Percentiles rank a stretch among this genome's conserved stretches.
Evolutionary conservation across 805 yeast species (phyloP).

Genomic region (Wickerhamiella nectarea): DNA sequence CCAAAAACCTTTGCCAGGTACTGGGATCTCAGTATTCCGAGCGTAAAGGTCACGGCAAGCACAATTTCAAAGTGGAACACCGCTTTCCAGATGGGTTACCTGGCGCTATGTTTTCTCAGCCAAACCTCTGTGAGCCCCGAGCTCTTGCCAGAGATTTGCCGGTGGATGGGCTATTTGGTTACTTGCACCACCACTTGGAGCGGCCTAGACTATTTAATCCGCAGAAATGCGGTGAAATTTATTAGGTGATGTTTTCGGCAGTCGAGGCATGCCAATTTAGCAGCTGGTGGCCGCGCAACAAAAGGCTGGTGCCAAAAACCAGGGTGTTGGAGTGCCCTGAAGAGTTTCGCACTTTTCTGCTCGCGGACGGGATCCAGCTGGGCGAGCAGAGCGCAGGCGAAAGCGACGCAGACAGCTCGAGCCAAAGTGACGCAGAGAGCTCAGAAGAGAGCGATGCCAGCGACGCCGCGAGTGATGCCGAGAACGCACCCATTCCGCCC

Average conservation of each 20-base stretch:
- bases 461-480: too few relatives aligned
- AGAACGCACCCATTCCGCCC: slow-evolving; percentile 30
- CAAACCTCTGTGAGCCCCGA: slow-evolving; percentile 20
- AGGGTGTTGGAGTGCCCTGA: slow-evolving; percentile 44
- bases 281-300: slow-evolving; percentile 43
- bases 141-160: slow-evolving; percentile 18
- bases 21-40: slow-evolving; percentile 67
- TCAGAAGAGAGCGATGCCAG: slow-evolving; percentile 19
- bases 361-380: slow-evolving; percentile 53
- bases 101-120: slow-evolving; percentile 43
- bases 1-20: slow-evolving; percentile 62
- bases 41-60: slow-evolving; percentile 82
- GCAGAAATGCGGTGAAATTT: slow-evolving; percentile 17
- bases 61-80: slow-evolving; percentile 79
- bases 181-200: slow-evolving; percentile 56
- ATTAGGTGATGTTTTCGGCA: slow-evolving; percentile 11
- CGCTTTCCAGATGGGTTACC: slow-evolving; percentile 79
- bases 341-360: slow-evolving; percentile 44
- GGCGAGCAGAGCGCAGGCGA: slow-evolving; percentile 34
- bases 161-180: slow-evolving; percentile 29
- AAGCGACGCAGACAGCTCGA: slow-evolving; percentile 21
- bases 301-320: slow-evolving; percentile 36
- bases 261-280: slow-evolving; percentile 8
- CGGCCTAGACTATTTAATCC: slow-evolving; percentile 37
- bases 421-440: slow-evolving; percentile 14